phyloP scores from a whole-genome alignment of 1,284 basidiomycete species.

The Austroboletus sp. region DNA sequence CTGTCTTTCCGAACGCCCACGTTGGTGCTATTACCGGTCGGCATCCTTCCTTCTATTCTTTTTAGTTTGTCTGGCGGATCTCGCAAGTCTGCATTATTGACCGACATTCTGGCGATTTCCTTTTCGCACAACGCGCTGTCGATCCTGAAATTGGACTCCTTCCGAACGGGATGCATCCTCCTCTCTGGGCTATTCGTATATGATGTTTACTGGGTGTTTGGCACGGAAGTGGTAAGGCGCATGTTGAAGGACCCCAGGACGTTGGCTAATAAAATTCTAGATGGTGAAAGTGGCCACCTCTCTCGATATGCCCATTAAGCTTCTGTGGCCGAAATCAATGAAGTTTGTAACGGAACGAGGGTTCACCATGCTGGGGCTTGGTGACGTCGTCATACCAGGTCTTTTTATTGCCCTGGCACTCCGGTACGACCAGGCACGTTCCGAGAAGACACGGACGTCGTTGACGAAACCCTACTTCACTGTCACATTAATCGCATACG shows the following conservation, averaged over 20 bases:
- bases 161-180: conserved; percentile 81
- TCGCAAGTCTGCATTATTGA: conserved; percentile 64
- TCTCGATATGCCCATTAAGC: conserved; percentile 91
- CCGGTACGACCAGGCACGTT: conserved; percentile 72
- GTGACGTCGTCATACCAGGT: conserved; percentile 88
- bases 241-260: neutral
- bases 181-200: conserved; percentile 80
- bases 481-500: conserved; percentile 67
- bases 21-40: conserved; percentile 57
- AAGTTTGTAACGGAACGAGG: conserved; percentile 53
- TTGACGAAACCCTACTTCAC: conserved; percentile 78
- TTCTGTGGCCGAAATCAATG: conserved; percentile 76
- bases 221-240: conserved; percentile 64
- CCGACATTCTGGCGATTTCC: conserved; percentile 77
- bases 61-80: conserved; percentile 52
- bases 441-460: conserved; percentile 23
- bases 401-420: conserved; percentile 83
- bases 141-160: conserved; percentile 83
- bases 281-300: conserved; percentile 91
- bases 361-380: conserved; percentile 88
- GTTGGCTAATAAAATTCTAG: conserved; percentile 31
- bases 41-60: conserved; percentile 59
- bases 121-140: conserved; percentile 80
- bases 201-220: conserved; percentile 87
- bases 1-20: conserved; percentile 59